Evolutionary conservation across 257 asterid genomes (phyloP).

Genomic region (Salvia splendens): DNA sequence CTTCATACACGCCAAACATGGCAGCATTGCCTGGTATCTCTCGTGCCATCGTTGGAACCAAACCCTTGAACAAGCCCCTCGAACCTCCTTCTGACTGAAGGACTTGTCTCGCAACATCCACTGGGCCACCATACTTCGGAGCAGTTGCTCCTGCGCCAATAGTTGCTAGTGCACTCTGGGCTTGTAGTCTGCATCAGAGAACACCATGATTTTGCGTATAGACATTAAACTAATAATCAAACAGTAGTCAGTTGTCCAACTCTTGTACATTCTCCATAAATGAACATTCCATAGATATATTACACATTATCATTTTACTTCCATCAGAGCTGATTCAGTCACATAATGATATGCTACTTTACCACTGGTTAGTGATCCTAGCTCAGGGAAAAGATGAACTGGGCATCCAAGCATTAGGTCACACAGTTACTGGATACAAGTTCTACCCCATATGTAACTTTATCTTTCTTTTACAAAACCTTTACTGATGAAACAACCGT

Average conservation of each 20-base stretch:
- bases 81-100: slow-evolving; percentile 63
- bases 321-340: not conserved
- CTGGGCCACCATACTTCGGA: slow-evolving; percentile 68
- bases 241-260: not conserved
- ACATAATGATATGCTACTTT: not conserved
- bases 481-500: too few relatives aligned
- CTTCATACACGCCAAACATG: slow-evolving; percentile 87
- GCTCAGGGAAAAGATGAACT: not conserved
- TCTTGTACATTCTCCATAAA: too few relatives aligned
- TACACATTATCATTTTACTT: not conserved
- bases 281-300: too few relatives aligned
- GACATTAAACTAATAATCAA: not conserved
- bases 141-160: slow-evolving; percentile 44
- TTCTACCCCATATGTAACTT: too few relatives aligned
- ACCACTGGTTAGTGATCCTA: not conserved
- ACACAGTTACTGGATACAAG: too few relatives aligned
- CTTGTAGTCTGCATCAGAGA: slow-evolving; percentile 62
- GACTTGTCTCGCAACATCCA: slow-evolving; percentile 81
- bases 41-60: slow-evolving; percentile 72
- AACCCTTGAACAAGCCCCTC: slow-evolving; percentile 74
- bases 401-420: not conserved
- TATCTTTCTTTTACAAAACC: too few relatives aligned
- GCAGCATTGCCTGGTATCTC: slow-evolving; percentile 87
- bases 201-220: not conserved
- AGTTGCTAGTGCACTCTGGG: slow-evolving; percentile 63